Evolutionary conservation across 2,329 filamentous ascomycete species (phyloP), one percentile per base, ranked within the genome.

Genomic region (Fusarium vanettenii): DNA sequence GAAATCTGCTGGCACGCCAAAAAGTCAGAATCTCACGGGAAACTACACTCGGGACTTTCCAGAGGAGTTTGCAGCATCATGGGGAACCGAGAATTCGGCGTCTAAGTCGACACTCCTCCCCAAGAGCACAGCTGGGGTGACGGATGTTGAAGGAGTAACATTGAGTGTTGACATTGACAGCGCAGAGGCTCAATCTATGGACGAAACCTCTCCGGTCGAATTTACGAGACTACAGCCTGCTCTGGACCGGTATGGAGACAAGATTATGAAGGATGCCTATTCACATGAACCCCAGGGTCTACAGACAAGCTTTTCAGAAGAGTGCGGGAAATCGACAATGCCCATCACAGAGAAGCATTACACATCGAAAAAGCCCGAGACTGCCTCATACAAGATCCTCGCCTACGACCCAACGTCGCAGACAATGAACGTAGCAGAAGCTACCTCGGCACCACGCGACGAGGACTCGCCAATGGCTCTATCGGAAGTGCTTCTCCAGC

Each of bases 321-420:
- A 89, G 72, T 82, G 81, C 16, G 83, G 80, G 8, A 75, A 73
- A 29, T 66, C 81, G 8, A 81, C 82, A 1, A 73, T 79, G 77
- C 83, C 85, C 13, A 74, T 82, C 0, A 82, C 81, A 64, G 81
- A 81, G 18, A 86, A 82, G 33, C 81, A 82, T 39, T 78, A 80
- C 62, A 22, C 59, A n/a, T 10, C 41, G 6, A 39, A 74, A 37
- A 10, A 33, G 11, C 64, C 67, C 5, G 60, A 56, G 7, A 61
- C 74, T 9, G 63, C 67, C 2, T 67, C 70, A 4, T 94, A 93
- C 85, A 93, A 90, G 79, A 87, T 94, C 37, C 85, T 94, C 7
- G 92, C 90, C 2, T 93, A 92, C 76, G 90, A 94, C 73, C 85
- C 89, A 2, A 85, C 84, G 10, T 90, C 87, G 74, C 87, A 92